These are phyloP conservation scores for Effrenium voratum DNA, from an alignment of 73 alveolate species.

Conservation along the genomic window DNA sequence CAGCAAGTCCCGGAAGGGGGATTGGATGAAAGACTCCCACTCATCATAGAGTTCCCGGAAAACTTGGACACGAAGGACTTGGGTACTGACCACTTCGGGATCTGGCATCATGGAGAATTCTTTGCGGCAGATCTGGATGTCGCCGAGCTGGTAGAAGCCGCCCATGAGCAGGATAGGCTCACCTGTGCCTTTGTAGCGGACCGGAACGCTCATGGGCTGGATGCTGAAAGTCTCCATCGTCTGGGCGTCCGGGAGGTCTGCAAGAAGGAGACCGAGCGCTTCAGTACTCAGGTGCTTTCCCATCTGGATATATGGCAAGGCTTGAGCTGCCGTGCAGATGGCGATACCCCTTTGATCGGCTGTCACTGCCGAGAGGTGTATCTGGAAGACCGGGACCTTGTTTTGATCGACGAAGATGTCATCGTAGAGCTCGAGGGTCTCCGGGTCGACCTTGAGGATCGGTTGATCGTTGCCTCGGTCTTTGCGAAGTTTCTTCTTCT, in stretches of 20 bases:
- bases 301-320: neutral
- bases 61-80: neutral
- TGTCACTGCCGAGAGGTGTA: neutral
- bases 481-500: neutral
- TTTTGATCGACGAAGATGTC: neutral
- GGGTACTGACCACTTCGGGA: neutral
- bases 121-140: neutral
- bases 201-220: neutral
- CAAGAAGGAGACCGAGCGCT: neutral
- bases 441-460: neutral
- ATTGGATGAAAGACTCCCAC: neutral
- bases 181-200: neutral
- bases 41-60: neutral
- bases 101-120: neutral
- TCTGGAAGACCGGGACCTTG: neutral
- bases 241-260: neutral
- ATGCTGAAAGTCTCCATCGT: neutral
- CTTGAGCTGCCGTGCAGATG: neutral
- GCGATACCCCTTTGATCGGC: neutral
- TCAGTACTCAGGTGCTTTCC: neutral
- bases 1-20: neutral
- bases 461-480: neutral
- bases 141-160: neutral
- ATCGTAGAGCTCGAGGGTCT: neutral
- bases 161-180: neutral